phyloP scores from a whole-genome alignment of 1,284 basidiomycete species.

The Phylloboletellus chloephorus region DNA sequence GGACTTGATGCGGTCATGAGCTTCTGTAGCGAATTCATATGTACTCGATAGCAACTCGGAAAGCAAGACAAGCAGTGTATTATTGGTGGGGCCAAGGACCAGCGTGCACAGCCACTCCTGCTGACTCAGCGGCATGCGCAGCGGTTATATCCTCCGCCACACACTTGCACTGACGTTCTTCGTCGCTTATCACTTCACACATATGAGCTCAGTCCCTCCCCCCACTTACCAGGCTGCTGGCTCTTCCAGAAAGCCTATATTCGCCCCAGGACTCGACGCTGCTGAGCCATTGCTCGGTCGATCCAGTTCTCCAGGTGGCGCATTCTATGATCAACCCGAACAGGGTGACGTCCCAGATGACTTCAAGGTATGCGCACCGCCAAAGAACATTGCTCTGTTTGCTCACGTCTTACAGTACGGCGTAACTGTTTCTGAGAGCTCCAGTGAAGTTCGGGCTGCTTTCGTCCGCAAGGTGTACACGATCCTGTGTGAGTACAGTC shows the following conservation, averaged over 20 bases:
- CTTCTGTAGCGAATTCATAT: conserved; percentile 2
- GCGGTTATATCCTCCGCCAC: conserved; percentile 7
- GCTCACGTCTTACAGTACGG: conserved; percentile 53
- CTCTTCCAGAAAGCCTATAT: conserved; percentile 32
- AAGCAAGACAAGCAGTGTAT: conserved; percentile 1
- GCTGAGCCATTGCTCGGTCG: conserved; percentile 47
- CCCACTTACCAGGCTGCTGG: conserved; percentile 44
- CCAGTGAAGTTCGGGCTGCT: conserved; percentile 63
- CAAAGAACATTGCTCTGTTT: background rate
- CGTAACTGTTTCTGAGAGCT: conserved; percentile 68
- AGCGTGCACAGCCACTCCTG: conserved; percentile 24
- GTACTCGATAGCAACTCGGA: conserved; percentile 4
- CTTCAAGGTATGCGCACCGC: conserved; percentile 59
- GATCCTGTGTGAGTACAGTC: conserved; percentile 61
- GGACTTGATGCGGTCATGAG: background rate
- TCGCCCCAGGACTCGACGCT: conserved; percentile 31
- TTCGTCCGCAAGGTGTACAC: conserved; percentile 80
- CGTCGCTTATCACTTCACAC: conserved; percentile 21
- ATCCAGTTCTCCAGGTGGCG: conserved; percentile 41
- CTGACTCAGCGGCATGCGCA: conserved; percentile 24
- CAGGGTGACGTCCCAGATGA: conserved; percentile 72
- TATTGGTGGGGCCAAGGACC: background rate
- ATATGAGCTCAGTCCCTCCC: conserved; percentile 40
- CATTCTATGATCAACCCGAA: conserved; percentile 65
- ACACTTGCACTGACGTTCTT: conserved; percentile 4